These are phyloP conservation scores for Nemania serpens DNA, from an alignment of 2,329 filamentous ascomycete genomes.

Conservation along the genomic window DNA sequence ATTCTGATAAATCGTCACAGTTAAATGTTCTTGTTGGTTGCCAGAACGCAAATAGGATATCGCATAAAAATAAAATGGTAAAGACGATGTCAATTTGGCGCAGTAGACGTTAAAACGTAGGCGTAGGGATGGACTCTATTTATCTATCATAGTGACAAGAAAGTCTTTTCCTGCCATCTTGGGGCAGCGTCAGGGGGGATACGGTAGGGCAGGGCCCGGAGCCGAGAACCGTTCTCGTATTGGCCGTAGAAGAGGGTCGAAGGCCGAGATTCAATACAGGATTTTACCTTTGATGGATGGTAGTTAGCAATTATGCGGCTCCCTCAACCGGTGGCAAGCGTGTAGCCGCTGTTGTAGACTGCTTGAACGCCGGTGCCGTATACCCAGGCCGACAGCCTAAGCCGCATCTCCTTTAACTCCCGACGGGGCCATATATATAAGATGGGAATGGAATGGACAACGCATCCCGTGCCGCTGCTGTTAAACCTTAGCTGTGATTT, in stretches of 20 bases:
- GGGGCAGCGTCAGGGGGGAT: background rate
- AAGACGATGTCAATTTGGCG: background rate
- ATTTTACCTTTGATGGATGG: constrained; percentile 7
- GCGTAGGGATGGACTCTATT: constrained; percentile 12
- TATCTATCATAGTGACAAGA: constrained; percentile 6
- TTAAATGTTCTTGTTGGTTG: background rate
- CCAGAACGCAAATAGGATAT: background rate
- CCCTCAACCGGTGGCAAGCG: constrained; percentile 25
- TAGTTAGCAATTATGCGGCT: constrained; percentile 13
- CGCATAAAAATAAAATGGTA: background rate
- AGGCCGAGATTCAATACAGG: background rate
- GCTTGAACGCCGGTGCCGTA: constrained; percentile 15
- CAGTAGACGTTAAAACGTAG: background rate
- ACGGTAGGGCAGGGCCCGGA: background rate
- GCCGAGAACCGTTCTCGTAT: constrained; percentile 24
- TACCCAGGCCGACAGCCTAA: constrained; percentile 27
- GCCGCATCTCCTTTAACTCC: constrained; percentile 7
- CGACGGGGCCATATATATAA: constrained; percentile 1
- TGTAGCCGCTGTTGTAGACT: constrained; percentile 7
- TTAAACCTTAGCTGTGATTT: background rate
- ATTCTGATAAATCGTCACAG: background rate
- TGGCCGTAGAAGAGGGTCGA: constrained; percentile 4
- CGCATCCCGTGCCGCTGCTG: background rate
- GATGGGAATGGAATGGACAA: constrained; percentile 1
- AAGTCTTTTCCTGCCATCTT: background rate